Conservation (phyloP, 331 rosid genomes). For the Rhamnella rubrinervis region DNA sequence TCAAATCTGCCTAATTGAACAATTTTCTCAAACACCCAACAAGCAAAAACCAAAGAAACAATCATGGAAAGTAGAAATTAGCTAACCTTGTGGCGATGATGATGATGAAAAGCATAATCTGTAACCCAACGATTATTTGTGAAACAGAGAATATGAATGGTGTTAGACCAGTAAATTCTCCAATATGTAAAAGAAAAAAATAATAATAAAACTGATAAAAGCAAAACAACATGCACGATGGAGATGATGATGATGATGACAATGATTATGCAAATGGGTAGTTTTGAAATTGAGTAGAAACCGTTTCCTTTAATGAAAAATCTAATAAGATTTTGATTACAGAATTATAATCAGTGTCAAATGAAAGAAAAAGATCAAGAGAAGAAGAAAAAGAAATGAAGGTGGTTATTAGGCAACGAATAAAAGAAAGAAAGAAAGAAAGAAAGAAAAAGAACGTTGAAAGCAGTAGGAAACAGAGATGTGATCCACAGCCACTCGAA, state of each 20-base stretch:
- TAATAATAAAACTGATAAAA: no score
- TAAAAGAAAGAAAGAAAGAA: constrained; percentile 7
- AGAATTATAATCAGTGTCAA: constrained; percentile 1
- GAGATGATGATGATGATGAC: not conserved
- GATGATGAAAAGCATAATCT: no score
- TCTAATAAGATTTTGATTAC: no score
- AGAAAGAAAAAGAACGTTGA: constrained; percentile 7
- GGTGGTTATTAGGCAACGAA: not conserved
- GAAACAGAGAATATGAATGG: not conserved
- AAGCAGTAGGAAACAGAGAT: not conserved
- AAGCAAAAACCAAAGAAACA: not conserved
- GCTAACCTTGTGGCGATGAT: not conserved
- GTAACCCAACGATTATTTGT: no score
- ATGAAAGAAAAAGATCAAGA: not conserved
- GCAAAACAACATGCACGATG: not conserved
- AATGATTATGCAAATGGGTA: not conserved
- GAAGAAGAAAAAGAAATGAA: not conserved
- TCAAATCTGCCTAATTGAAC: not conserved
- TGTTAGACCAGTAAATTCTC: constrained; percentile 3
- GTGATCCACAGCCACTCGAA: constrained; percentile 26
- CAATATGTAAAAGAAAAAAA: not conserved
- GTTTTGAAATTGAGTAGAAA: not conserved
- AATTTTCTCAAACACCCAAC: not conserved
- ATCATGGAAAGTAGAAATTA: not conserved
- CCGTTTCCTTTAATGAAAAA: not conserved